Percentiles rank a stretch among this genome's conserved stretches.
Conservation (phyloP, 1,284 basidiomycete species). For the Xanthoconium separans region DNA sequence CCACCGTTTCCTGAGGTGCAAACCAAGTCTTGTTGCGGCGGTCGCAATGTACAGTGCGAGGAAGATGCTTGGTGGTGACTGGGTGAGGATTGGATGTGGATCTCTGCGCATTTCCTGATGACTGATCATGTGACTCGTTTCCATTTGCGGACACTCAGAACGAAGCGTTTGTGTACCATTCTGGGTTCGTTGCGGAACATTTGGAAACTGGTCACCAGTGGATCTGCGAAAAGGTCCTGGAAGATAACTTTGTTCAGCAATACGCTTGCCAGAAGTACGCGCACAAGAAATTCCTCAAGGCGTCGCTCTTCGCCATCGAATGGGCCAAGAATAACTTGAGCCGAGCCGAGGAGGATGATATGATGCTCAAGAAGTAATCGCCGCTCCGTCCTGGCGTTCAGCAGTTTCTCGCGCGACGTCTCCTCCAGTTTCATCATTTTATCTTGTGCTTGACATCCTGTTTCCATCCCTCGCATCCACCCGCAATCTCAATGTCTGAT, state of each 20-base stretch:
- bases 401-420: constrained; percentile 29
- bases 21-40: constrained; percentile 94
- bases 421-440: constrained; percentile 26
- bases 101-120: constrained; percentile 8
- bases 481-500: constrained; percentile 39
- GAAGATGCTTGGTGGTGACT: constrained; percentile 88
- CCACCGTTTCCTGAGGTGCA: constrained; percentile 89
- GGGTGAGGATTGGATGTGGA: constrained; percentile 63
- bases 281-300: constrained; percentile 96
- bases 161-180: constrained; percentile 92
- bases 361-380: constrained; percentile 50
- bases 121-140: constrained; percentile 51
- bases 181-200: constrained; percentile 90
- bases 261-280: constrained; percentile 98
- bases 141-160: constrained; percentile 52
- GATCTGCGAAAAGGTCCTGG: constrained; percentile 83
- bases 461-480: constrained; percentile 35
- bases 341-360: constrained; percentile 35
- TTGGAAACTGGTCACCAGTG: constrained; percentile 81
- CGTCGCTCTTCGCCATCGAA: constrained; percentile 68
- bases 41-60: constrained; percentile 97
- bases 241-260: constrained; percentile 77
- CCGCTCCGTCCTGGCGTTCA: constrained; percentile 16
- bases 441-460: constrained; percentile 39
- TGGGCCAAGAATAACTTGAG: constrained; percentile 54